Percentiles rank a stretch among this genome's conserved stretches.
These are phyloP conservation scores for Thymus mandschuricus DNA, from an alignment of 257 asterid genomes.

Conservation along the genomic window DNA sequence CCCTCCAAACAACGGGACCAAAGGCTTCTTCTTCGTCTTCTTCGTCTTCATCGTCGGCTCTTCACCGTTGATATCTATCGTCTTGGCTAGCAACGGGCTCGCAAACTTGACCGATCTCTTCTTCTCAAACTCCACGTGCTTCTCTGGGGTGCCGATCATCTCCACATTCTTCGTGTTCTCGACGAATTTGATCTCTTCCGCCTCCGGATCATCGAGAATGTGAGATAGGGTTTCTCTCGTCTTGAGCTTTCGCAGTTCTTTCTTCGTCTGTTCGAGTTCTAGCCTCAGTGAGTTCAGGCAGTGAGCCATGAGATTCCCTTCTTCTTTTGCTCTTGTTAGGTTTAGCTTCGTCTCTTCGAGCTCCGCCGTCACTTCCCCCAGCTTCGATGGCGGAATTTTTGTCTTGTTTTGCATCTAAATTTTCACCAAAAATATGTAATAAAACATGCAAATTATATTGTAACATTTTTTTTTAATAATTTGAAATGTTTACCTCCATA, in stretches of 20 bases:
- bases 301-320: conserved; percentile 55
- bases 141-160: conserved; percentile 25
- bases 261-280: conserved; percentile 70
- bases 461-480: too few species aligned
- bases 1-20: conserved; percentile 61
- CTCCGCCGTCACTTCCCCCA: conserved; percentile 42
- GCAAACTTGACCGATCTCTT: conserved; percentile 86
- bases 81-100: conserved; percentile 57
- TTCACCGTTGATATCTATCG: conserved; percentile 39
- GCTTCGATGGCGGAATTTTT: conserved; percentile 27
- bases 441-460: background rate
- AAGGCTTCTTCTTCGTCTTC: conserved; percentile 60
- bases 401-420: conserved; percentile 48
- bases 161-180: conserved; percentile 38
- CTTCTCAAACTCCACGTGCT: conserved; percentile 41
- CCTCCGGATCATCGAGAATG: conserved; percentile 42
- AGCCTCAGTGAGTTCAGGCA: conserved; percentile 56
- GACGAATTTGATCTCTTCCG: conserved; percentile 66
- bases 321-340: conserved; percentile 61
- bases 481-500: conserved; percentile 49
- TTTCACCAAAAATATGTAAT: background rate
- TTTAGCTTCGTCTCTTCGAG: conserved; percentile 59
- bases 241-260: conserved; percentile 61
- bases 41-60: conserved; percentile 33
- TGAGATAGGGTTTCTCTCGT: conserved; percentile 36